Base-by-base conservation (phyloP, 495 filamentous ascomycete genomes). In the Arthonia radiata region DNA sequence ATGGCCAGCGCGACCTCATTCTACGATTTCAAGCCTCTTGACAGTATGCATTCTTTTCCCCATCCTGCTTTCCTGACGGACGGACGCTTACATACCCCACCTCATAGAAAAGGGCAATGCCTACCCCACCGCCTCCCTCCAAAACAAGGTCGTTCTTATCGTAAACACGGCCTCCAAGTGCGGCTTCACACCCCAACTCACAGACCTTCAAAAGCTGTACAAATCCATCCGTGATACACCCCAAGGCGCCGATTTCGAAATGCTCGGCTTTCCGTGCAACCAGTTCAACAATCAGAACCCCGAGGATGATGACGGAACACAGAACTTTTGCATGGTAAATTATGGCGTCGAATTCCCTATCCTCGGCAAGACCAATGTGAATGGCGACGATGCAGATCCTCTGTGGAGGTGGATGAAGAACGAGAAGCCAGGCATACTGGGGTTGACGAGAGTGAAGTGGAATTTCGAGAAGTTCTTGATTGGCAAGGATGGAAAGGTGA, bases 141-240 rank as follows among this genome's bases (percentile, higher is more conserved):
- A 74, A 33, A 77, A 73, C 57, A 93, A 93, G 48, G 82, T 93
- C 46, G 66, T 94, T 34, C 73, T 99, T 23, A 48, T 90, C 39
- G 86, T 94, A 52, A 99, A 99, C 64, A 90, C 80, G n/a, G 86
- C 86, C 33, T 89, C 77, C 43, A 92, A 93, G 59, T 99, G 86
- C 56, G 86, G 89, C 44, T 94, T 93, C 66, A 93, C 86, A 6
- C 75, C 75, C n/a, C 86, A 99, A 52, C 94, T 82, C 47, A 64
- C 64, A 28, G 78, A 73, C 10, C 76, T 99, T 17, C 81, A 99
- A 59, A 70, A 61, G 32, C 56, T 99, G 33, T 91, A 93, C 61
- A 68, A 93, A 50, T 55, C 61, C 24, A 42, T 92, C 43, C 64
- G 58, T 27, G 56, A 57, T 25, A 50, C 58, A 31, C 56, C 83